These are phyloP conservation scores for Populus nigra DNA, from an alignment of 345 rosid species.

Conservation along the genomic window DNA sequence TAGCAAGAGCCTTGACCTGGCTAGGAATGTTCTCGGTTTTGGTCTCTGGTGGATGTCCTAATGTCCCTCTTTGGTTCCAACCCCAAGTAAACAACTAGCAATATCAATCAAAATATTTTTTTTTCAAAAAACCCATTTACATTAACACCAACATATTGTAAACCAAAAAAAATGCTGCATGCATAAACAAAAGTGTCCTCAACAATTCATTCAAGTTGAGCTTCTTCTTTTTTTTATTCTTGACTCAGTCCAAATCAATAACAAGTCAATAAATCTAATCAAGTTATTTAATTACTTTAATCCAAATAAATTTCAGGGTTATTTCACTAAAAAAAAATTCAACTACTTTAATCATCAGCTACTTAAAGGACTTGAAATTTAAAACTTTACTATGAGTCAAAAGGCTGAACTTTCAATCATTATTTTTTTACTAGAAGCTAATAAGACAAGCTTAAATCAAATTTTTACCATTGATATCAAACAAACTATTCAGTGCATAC, in stretches of 20 bases:
- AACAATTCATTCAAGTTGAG: not conserved
- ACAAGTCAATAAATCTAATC: not conserved
- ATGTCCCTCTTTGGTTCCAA: slow-evolving; percentile 98
- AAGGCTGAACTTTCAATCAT: not conserved
- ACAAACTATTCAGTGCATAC: slow-evolving; percentile 1
- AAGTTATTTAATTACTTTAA: not conserved
- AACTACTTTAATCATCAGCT: not conserved
- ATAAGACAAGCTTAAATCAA: not conserved
- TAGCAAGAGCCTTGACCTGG: slow-evolving; percentile 44
- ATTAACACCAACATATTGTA: not conserved
- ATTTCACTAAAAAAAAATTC: not conserved
- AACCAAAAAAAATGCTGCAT: not conserved
- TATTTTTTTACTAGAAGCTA: no score
- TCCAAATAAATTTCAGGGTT: not conserved
- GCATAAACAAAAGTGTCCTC: not conserved
- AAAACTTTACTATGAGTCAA: not conserved
- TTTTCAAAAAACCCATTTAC: not conserved
- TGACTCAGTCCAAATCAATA: not conserved
- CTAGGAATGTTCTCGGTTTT: slow-evolving; percentile 87
- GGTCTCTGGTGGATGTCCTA: slow-evolving; percentile 89
- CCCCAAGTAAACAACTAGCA: slow-evolving; percentile 97
- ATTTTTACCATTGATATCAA: not conserved
- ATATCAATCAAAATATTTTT: not conserved
- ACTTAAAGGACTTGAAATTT: not conserved
- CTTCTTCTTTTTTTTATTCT: not conserved